Evolutionary conservation across 441 rosid genomes (phyloP), one percentile per base, ranked within the genome.

Genomic region (Adansonia madagascariensis): DNA sequence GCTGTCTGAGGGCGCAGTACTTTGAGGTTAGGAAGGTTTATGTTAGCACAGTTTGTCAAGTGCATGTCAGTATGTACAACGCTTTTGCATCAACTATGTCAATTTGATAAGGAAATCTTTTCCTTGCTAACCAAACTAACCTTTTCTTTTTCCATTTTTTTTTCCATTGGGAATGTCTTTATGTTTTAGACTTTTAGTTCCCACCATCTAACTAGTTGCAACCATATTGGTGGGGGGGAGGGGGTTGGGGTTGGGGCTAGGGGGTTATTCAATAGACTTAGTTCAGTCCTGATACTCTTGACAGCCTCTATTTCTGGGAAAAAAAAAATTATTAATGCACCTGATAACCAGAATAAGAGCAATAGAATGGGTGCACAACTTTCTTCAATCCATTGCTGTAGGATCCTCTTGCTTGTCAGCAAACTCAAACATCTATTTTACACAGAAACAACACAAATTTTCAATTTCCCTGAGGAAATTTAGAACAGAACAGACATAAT

Each of bases 301-400:
- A 46, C 6, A 35, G 12, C 22, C 6, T 11, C 10, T 35, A 35
- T 35, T 35, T 35, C 41, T 35, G 41, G 6, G 0, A 35, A 35
- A 35, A 35, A 35, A 35, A 35, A 35, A 35, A 35, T 35, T 35
- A 15, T 11, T 7, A 62, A 5, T 22, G 57, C 80, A 88, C 93
- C 89, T 90, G 85, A 61, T 85, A 90, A 8, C 94, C 94, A 65
- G 94, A 90, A 77, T 84, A 90, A 35, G 92, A 89, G 75, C 92
- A 90, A 65, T 89, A 90, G 81, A 84, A 89, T 59, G 94, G 94
- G 78, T 91, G 89, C 14, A 90, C 94, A 35, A 68, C 81, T 77
- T 66, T 77, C 57, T 74, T 78, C 55, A 90, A 50, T 66, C 89
- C 84, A 70, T 87, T 82, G 83, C 94, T 90, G 80, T 89, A 90